Conservation (phyloP, 129 eudicot species). For the Centaurea solstitialis region DNA sequence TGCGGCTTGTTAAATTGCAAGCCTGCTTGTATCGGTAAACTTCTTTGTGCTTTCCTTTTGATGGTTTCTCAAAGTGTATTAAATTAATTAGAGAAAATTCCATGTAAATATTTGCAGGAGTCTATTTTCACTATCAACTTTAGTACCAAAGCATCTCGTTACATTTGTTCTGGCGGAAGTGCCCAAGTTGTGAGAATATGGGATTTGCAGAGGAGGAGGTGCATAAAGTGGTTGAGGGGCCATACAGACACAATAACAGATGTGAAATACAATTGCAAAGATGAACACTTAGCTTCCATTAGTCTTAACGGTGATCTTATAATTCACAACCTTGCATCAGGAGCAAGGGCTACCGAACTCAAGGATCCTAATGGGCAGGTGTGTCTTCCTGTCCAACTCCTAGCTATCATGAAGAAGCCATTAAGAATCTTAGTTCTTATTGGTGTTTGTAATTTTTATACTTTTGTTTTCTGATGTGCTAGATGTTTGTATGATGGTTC, state of each 20-base stretch:
- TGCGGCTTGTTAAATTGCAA: slow-evolving; percentile 9
- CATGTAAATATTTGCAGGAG: slow-evolving; percentile 47
- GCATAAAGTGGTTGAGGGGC: slow-evolving; percentile 96
- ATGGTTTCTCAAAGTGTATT: not conserved
- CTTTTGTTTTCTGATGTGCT: slow-evolving; percentile 42
- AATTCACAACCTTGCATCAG: slow-evolving; percentile 94
- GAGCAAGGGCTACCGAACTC: slow-evolving; percentile 76
- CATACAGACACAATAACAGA: slow-evolving; percentile 91
- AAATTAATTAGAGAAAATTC: not conserved
- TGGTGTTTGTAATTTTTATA: slow-evolving; percentile 34
- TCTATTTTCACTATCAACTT: slow-evolving; percentile 76
- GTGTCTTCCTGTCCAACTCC: slow-evolving; percentile 15
- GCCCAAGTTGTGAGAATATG: slow-evolving; percentile 96
- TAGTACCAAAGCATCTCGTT: slow-evolving; percentile 90
- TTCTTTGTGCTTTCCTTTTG: not conserved
- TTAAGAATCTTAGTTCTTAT: slow-evolving; percentile 22
- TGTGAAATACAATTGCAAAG: slow-evolving; percentile 86
- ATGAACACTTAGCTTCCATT: slow-evolving; percentile 94
- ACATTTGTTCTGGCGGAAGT: slow-evolving; percentile 91
- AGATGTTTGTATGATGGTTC: slow-evolving; percentile 55
- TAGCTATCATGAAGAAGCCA: slow-evolving; percentile 26
- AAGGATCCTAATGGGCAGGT: slow-evolving; percentile 97
- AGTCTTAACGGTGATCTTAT: slow-evolving; percentile 85
- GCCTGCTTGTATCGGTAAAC: not conserved
- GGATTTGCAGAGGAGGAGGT: slow-evolving; percentile 93